Evolutionary conservation across 2,329 filamentous ascomycete genomes (phyloP).

Genomic region (Colletotrichum tofieldiae): DNA sequence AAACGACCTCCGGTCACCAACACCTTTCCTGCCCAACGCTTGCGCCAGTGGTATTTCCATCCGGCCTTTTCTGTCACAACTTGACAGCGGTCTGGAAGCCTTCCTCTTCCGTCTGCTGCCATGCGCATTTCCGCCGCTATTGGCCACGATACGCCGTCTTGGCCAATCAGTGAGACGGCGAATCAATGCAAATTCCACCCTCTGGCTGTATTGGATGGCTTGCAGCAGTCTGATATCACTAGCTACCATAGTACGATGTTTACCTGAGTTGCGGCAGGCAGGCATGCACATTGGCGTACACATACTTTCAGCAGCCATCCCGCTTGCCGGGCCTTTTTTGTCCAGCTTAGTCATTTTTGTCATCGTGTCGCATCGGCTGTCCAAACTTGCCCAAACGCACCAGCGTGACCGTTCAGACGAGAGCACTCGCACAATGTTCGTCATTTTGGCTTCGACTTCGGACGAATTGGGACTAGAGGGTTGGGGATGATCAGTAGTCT

Average conservation of each 20-base stretch:
- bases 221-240: conserved; percentile 4
- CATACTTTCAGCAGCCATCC: not conserved
- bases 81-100: conserved; percentile 31
- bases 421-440: not conserved
- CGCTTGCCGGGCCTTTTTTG: not conserved
- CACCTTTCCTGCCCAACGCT: not conserved
- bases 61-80: not conserved
- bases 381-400: not conserved
- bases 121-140: conserved; percentile 19
- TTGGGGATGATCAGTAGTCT: not conserved
- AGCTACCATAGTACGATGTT: not conserved
- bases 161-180: conserved; percentile 2
- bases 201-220: conserved; percentile 8
- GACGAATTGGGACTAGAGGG: conserved; percentile 10
- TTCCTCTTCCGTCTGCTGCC: conserved; percentile 22
- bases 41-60: not conserved
- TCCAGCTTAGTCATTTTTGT: not conserved
- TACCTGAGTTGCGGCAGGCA: conserved; percentile 7
- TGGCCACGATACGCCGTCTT: conserved; percentile 3
- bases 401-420: not conserved
- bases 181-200: not conserved
- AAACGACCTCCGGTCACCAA: too few species aligned
- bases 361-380: not conserved
- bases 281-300: not conserved
- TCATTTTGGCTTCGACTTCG: conserved; percentile 1